Base-by-base conservation (phyloP, 2,329 filamentous ascomycete species). In the Nannizziopsis arthrosporioides region DNA sequence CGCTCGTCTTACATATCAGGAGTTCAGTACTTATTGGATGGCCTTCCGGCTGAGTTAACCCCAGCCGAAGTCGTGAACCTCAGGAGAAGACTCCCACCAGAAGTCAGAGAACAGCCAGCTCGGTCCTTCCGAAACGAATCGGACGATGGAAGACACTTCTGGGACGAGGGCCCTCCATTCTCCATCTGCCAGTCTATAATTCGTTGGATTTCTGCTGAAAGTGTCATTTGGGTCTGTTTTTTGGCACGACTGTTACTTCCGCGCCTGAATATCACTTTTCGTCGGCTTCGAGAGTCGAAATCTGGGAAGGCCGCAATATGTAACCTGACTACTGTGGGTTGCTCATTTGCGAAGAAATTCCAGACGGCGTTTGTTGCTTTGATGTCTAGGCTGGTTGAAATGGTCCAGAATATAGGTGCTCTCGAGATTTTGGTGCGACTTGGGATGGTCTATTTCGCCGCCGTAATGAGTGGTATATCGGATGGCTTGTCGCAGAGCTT, bases 181-280 rank as follows among this genome's bases (percentile, higher is more conserved):
- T 19, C 42, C 1, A 56, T 10, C 34, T 57, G 36, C 22, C 22
- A 27, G 7, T 80, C 78, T 0, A 60, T 81, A 10, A 62, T 85
- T 12, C 80, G 83, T 58, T 73, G 75, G 22, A 61, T 72, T 2
- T 71, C 81, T 0, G 78, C 79, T 4, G 68, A 69, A 14, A 59
- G 68, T 1, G 77, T 83, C 6, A 63, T 82, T 41, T 71, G 77
- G 31, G 47, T 79, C 1, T 78, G 84, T 54, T 61, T 85, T 4
- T 54, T 81, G 6, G 49, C 78, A 19, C 76, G 81, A 46, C 71
- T 83, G 42, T 52, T 83, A 12, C 61, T 82, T 9, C 80, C 82
- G 1, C 82, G 82, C 56, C 57, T 80, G 30, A 72, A 76, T 53
- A 56, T 73, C 3, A 61, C 82, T 10, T 55, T 81, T 11, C 68